Evolutionary conservation across 2,329 filamentous ascomycete genomes (phyloP), one percentile per base, ranked within the genome.

Genomic region (Pestalotiopsis fici): DNA sequence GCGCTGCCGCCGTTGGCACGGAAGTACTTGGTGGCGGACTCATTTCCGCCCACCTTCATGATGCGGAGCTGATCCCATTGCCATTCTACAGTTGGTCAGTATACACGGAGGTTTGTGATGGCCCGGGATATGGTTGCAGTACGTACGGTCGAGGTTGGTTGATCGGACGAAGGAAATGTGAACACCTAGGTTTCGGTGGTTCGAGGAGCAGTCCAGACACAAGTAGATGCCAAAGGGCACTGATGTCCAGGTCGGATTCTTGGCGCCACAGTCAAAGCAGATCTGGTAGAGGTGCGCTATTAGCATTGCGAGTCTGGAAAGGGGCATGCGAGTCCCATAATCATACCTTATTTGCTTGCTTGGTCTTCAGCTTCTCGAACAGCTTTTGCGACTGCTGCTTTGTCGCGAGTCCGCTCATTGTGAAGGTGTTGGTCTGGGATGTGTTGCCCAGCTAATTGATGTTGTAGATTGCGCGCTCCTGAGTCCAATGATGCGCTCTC

Each of bases 161-260:
- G 95, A 98, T 76, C 96, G 92, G 76, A 99, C 96, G 85, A 99
- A 99, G 74, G 95, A 98, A 82, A 99, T 98, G 83, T 99, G 96
- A 69, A 98, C 95, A 81, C 96, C 96, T 76, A 99, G 90, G 81
- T 98, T 98, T 75, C 96, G 92, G 82, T 99, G 96, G 81, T 98
- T 94, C 67, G 95, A 92, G 55, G 95, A 98, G 84, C 96, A 99
- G 83, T 99, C 96, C 76, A 99, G 91, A 78, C 96, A 99, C 25
- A 99, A 90, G 80, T 98, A 99, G 80, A 99, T 98, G 77, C 93
- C 96, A 71, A 99, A 94, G 12, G 95, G 95, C 37, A 98, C 95
- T 6, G 95, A 98, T 7, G 95, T 97, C 96, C 96, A 99, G 68
- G 96, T 98, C 70, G 96, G 96, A 78, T 98, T 98, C 83, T 98